Evolutionary conservation across 75 land plant species (phyloP), one percentile per base, ranked within the genome.

Genomic region (Gnetum montanum): DNA sequence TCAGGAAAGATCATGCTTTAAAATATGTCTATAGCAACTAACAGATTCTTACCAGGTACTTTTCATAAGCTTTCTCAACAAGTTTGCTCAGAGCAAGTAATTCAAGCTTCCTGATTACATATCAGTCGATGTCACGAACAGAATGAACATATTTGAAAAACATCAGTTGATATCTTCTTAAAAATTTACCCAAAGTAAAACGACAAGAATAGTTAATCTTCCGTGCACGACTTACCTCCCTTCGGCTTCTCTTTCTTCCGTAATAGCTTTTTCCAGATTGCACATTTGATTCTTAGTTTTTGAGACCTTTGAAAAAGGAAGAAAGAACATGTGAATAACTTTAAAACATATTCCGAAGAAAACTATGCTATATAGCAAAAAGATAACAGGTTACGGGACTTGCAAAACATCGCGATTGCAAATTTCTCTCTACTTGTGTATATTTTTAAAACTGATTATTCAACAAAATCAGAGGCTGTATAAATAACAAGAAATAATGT

Each of bases 21-120:
- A 53, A 8, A 53, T 33, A 22, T 20, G 22, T 13, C 19, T 53
- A 30, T 48, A 64, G 30, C 8, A 65, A 24, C 10, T 4, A 12
- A 23, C 15, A 26, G 23, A 19, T 22, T 20, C 44, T 77, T 71
- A 87, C 92, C 92, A 73, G 69, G 31, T 79, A 76, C 49, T 70
- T 77, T 12, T 63, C 70, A 59, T 80, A 85, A 15, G 98, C 90
- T 74, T 69, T 77, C 35, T 51, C 76, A 12, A 82, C 72, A 63
- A 88, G 82, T 61, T 82, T 79, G 48, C 70, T 66, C 60, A 88
- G 51, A 16, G 82, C 98, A 65, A 69, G 70, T 16, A 46, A 63
- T 58, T 82, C 90, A 35, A 81, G 76, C 25, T 74, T 80, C 76
- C 98, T 93, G 48, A 22, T 75, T 13, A 30, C 37, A 22, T 11